Evolutionary conservation across 106 monocot genomes (phyloP).

Genomic region (Vanilla planifolia): DNA sequence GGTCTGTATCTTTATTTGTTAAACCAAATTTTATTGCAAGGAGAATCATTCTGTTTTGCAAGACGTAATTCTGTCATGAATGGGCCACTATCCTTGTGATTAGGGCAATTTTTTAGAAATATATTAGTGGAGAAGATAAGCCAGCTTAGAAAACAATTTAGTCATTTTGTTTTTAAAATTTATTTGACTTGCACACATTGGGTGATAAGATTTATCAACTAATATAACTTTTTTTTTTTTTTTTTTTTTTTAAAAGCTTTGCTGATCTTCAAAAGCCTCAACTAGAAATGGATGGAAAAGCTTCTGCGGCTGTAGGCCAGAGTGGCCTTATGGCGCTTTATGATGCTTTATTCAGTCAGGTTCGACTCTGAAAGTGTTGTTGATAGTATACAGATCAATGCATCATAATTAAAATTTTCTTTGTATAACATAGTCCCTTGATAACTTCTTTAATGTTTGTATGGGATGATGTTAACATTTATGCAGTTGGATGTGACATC

Average conservation of each 20-base stretch:
- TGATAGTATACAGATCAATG: not conserved
- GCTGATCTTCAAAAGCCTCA: constrained; percentile 73
- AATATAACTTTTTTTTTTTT: too few species aligned
- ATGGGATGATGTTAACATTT: constrained; percentile 1
- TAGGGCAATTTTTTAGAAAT: too few species aligned
- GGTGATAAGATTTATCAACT: too few species aligned
- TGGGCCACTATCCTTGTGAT: too few species aligned
- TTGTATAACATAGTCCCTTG: not conserved
- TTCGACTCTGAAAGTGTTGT: not conserved
- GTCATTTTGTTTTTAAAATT: too few species aligned
- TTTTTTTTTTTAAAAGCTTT: constrained; percentile 31
- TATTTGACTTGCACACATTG: too few species aligned
- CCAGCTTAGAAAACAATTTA: too few species aligned
- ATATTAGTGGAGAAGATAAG: too few species aligned
- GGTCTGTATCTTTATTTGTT: constrained; percentile 20
- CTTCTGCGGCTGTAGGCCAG: constrained; percentile 74
- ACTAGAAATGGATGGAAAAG: constrained; percentile 59
- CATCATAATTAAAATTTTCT: not conserved
- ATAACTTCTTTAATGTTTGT: not conserved
- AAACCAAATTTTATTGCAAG: not conserved
- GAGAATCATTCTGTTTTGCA: not conserved
- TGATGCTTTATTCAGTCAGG: constrained; percentile 54
- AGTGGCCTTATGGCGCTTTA: constrained; percentile 75
- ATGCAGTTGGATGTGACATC: constrained; percentile 88
- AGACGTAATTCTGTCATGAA: too few species aligned